phyloP scores from a whole-genome alignment of 2,329 filamentous ascomycete species.

The Aspergillus pseudoviridinutans region DNA sequence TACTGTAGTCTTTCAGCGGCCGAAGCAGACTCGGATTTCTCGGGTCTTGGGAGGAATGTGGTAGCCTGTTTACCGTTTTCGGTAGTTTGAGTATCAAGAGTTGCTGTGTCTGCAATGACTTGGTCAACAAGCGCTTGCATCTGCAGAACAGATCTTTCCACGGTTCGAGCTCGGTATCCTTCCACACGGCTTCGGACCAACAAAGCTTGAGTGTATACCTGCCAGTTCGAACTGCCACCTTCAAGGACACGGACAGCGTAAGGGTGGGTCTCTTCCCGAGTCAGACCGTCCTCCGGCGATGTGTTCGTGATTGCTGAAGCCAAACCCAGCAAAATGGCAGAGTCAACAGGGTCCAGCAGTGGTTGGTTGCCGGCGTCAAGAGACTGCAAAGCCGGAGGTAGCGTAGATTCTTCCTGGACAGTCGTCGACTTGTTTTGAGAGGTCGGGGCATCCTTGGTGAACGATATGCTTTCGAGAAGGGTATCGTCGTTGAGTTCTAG shows the following conservation, averaged over 20 bases:
- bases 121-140: slow-evolving; percentile 95
- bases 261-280: slow-evolving; percentile 87
- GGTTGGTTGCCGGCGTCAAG: slow-evolving; percentile 79
- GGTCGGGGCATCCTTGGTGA: slow-evolving; percentile 54
- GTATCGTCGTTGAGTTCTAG: slow-evolving; percentile 89
- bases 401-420: slow-evolving; percentile 40
- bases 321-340: slow-evolving; percentile 73
- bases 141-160: slow-evolving; percentile 86
- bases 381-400: slow-evolving; percentile 60
- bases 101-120: slow-evolving; percentile 77
- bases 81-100: slow-evolving; percentile 35
- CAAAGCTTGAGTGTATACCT: slow-evolving; percentile 91
- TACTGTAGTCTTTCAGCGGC: slow-evolving; percentile 74
- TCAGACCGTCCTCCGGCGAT: slow-evolving; percentile 77
- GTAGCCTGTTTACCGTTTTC: slow-evolving; percentile 51
- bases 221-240: slow-evolving; percentile 93
- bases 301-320: slow-evolving; percentile 90
- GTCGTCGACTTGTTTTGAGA: slow-evolving; percentile 36
- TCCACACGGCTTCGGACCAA: slow-evolving; percentile 88
- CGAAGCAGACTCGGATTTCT: slow-evolving; percentile 68
- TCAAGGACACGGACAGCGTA: slow-evolving; percentile 85
- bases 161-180: slow-evolving; percentile 76
- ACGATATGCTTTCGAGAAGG: slow-evolving; percentile 80
- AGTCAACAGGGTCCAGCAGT: slow-evolving; percentile 75
- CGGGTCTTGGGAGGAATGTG: slow-evolving; percentile 75